Conservation (phyloP, 2,329 filamentous ascomycete species). For the Fusarium anthophilum region DNA sequence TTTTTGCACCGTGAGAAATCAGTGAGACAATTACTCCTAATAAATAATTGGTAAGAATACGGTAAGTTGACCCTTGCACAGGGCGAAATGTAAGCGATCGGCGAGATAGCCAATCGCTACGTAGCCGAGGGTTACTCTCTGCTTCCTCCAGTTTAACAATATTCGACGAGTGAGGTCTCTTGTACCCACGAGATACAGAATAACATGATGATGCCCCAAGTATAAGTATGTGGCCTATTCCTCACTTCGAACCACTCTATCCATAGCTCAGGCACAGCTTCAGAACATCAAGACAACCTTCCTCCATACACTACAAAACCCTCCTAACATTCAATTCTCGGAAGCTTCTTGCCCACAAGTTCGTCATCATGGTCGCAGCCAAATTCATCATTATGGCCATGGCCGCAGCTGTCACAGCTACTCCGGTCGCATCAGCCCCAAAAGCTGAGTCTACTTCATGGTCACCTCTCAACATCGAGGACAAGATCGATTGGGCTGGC, state of each 20-base stretch:
- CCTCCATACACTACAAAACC: no score
- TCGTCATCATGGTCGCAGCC: neutral
- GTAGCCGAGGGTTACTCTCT: neutral
- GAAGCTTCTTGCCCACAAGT: neutral
- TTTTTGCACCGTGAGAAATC: neutral
- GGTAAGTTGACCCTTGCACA: neutral
- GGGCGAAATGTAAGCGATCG: neutral
- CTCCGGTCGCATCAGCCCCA: neutral
- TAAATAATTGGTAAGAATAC: neutral
- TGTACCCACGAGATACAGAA: neutral
- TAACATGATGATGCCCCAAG: neutral
- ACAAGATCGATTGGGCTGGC: neutral
- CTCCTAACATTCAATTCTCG: no score
- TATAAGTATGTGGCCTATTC: neutral
- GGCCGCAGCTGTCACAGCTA: neutral
- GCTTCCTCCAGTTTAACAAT: neutral
- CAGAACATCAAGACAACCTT: neutral
- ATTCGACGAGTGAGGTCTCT: neutral
- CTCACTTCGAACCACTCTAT: no score
- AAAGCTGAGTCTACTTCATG: neutral
- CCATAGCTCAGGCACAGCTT: neutral
- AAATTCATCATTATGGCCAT: neutral
- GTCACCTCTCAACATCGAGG: neutral
- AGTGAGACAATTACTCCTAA: neutral
- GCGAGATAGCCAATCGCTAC: neutral